Evolutionary conservation across 2,329 filamentous ascomycete species (phyloP), one percentile per base, ranked within the genome.

Genomic region (Byssothecium circinans): DNA sequence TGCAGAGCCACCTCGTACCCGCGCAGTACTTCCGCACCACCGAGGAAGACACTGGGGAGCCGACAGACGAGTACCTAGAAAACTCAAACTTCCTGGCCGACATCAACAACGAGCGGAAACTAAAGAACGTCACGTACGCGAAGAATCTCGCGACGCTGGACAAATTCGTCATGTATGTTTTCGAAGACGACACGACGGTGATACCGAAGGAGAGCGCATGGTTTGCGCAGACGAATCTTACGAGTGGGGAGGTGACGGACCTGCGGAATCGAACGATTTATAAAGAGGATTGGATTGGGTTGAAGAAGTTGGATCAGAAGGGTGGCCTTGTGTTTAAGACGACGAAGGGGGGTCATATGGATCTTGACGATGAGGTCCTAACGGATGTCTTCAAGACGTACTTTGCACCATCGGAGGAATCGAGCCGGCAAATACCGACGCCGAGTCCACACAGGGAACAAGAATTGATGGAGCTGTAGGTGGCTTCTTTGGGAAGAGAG

Each of bases 21-120:
- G 92, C 94, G 25, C 94, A 99, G 76, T 99, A 99, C 76, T 97
- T 87, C 77, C 87, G 92, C 43, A 83, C 91, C 56, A 81, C 71
- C 2, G 71, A 79, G 82, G 46, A 51, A 69, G 76, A 47, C 75
- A 91, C 67, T 72, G 90, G 69, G 17, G 53, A 68, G 52, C 65
- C 70, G 10, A 67, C 65, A 2, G 81, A 84, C 1, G 73, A 78
- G 23, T 99, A 97, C 67, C 81, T 97, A 17, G 82, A 85, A 57
- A 70, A 83, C 66, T 94, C 88, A 61, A 92, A 91, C 68, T 96
- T 95, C 71, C 78, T 99, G 8, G 94, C 92, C 8, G 92, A 97
- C 67, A 86, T 97, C 74, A 99, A 99, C 74, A 97, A 97, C 70
- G 94, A 99, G 80, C 81, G 91, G 10, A 63, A 57, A 40, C 52